A percentile compares a stretch with the other conserved stretches of the same genome.
phyloP scores from a whole-genome alignment of 495 filamentous ascomycete genomes.

The Hyaloscypha hepaticicola region DNA sequence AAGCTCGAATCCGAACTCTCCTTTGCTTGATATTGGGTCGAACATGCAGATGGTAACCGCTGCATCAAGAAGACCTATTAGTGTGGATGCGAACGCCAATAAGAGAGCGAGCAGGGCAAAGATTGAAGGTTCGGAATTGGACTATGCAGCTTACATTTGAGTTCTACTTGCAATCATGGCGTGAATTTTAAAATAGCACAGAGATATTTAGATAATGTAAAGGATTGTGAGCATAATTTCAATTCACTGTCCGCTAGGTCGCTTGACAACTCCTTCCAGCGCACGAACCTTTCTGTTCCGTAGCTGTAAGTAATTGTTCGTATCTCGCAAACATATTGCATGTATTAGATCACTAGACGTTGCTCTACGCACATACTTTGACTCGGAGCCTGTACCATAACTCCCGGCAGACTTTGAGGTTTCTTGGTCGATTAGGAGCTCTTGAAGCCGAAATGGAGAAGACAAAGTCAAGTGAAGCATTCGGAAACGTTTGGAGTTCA shows the following conservation, averaged over 20 bases:
- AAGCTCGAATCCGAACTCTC: background rate
- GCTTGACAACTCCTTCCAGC: background rate
- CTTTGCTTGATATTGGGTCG: constrained; percentile 8
- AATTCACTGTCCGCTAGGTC: background rate
- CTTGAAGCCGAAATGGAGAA: too few species aligned
- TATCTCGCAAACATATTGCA: background rate
- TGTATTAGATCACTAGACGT: background rate
- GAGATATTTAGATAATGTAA: constrained; percentile 8
- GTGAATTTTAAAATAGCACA: background rate
- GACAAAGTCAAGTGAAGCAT: too few species aligned
- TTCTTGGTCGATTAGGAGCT: too few species aligned
- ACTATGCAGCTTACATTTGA: constrained; percentile 23
- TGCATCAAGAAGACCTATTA: constrained; percentile 16
- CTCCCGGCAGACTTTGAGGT: too few species aligned
- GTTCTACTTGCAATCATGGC: background rate
- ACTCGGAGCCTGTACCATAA: too few species aligned
- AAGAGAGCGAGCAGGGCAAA: constrained; percentile 7
- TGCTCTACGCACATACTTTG: too few species aligned
- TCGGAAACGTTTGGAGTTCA: too few species aligned
- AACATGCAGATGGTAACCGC: constrained; percentile 14
- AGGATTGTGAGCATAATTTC: background rate
- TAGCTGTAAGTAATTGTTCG: background rate
- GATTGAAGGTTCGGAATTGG: constrained; percentile 3
- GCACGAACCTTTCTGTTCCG: background rate
- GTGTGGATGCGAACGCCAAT: constrained; percentile 11